Percentiles rank a stretch among this genome's conserved stretches.
Conservation (phyloP, 139 green algal genomes). For the Trebouxia sp. region DNA sequence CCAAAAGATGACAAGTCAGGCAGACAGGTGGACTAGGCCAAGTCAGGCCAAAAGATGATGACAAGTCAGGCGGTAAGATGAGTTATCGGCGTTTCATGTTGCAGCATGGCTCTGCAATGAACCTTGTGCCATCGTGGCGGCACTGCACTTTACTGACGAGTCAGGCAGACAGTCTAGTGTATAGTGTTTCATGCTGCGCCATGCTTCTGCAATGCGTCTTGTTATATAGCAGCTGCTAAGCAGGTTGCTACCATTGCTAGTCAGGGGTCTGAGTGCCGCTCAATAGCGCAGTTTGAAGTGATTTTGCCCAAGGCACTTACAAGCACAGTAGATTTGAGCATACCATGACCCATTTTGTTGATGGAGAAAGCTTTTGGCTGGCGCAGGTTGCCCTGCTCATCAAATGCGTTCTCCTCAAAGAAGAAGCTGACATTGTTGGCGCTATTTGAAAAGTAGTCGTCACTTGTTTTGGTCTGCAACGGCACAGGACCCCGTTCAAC, state of each 20-base stretch:
- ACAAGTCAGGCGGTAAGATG: neutral
- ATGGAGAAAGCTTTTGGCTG: conserved; percentile 69
- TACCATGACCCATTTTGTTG: conserved; percentile 93
- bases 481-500: neutral
- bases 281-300: neutral
- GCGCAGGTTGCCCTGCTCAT: conserved; percentile 55
- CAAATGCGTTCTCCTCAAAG: conserved; percentile 87
- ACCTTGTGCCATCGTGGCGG: neutral
- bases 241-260: neutral
- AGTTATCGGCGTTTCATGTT: neutral
- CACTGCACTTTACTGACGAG: neutral
- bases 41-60: neutral
- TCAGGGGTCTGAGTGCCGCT: neutral
- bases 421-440: conserved; percentile 67
- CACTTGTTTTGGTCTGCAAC: conserved; percentile 37
- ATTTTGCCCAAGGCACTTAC: too few species aligned
- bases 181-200: too few species aligned
- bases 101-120: neutral
- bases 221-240: neutral
- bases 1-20: neutral
- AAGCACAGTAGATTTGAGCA: neutral
- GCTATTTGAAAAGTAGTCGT: conserved; percentile 80
- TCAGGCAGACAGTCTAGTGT: too few species aligned
- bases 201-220: too few species aligned
- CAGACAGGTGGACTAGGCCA: neutral